phyloP scores from a whole-genome alignment of 352 stramenopile species.

The Globisporangium iwayamae region DNA sequence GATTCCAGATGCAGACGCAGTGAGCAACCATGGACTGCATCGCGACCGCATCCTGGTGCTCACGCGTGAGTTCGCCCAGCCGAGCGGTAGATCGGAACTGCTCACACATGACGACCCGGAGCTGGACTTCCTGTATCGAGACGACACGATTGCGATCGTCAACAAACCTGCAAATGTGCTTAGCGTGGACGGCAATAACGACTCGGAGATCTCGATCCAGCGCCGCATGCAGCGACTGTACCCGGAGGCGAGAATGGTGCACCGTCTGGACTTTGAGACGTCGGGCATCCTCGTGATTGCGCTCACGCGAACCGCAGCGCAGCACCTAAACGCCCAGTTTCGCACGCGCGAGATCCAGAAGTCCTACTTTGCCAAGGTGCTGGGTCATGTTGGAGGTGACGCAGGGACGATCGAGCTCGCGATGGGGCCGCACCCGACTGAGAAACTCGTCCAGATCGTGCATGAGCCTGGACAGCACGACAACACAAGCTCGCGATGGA shows the following conservation, averaged over 20 bases:
- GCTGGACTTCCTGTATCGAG: slow-evolving; percentile 37
- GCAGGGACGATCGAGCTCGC: slow-evolving; percentile 31
- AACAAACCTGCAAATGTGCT: slow-evolving; percentile 55
- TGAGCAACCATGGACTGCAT: slow-evolving; percentile 20
- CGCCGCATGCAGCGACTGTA: slow-evolving; percentile 36
- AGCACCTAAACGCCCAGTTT: slow-evolving; percentile 68
- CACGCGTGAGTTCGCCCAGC: slow-evolving; percentile 34
- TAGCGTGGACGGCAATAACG: slow-evolving; percentile 51
- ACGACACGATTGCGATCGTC: slow-evolving; percentile 54
- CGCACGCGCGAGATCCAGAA: slow-evolving; percentile 54
- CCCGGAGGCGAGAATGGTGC: slow-evolving; percentile 62
- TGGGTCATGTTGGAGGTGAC: slow-evolving; percentile 30
- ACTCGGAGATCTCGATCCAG: slow-evolving; percentile 40
- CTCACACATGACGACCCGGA: slow-evolving; percentile 4
- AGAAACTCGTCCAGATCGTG: slow-evolving; percentile 50
- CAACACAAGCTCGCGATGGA: slow-evolving; percentile 13
- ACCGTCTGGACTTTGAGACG: slow-evolving; percentile 76
- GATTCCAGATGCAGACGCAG: slow-evolving; percentile 19
- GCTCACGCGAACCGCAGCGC: slow-evolving; percentile 49
- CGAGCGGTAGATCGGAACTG: not conserved
- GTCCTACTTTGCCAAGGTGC: slow-evolving; percentile 52
- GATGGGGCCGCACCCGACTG: slow-evolving; percentile 48
- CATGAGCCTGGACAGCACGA: slow-evolving; percentile 18
- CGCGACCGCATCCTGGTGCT: slow-evolving; percentile 44
- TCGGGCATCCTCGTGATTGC: slow-evolving; percentile 71